A percentile compares a stretch with the other conserved stretches of the same genome.
These are phyloP conservation scores for Claviceps fusiformis DNA, from an alignment of 2,329 filamentous ascomycete species.

Conservation along the genomic window DNA sequence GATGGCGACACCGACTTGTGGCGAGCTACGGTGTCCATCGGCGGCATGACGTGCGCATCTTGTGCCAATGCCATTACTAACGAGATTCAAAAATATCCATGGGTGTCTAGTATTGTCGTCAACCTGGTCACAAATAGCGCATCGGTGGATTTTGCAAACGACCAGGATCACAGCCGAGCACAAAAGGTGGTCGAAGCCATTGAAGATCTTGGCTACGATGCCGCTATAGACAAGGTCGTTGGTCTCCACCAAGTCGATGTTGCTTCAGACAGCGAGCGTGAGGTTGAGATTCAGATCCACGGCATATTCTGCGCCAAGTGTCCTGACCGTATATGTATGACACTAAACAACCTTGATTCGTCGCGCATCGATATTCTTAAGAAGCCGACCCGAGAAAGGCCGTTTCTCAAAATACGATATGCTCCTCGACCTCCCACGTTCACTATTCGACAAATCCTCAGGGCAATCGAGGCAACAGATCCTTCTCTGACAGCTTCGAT, in stretches of 20 bases:
- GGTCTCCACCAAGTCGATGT: slow-evolving; percentile 29
- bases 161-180: slow-evolving; percentile 17
- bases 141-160: slow-evolving; percentile 35
- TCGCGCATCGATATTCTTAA: slow-evolving; percentile 37
- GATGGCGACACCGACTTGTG: slow-evolving; percentile 17
- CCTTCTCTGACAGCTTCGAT: slow-evolving; percentile 53
- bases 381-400: slow-evolving; percentile 43
- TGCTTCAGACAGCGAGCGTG: slow-evolving; percentile 26
- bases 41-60: slow-evolving; percentile 61
- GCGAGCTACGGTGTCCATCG: slow-evolving; percentile 44
- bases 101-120: slow-evolving; percentile 44
- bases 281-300: slow-evolving; percentile 51
- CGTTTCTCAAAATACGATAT: slow-evolving; percentile 60
- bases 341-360: slow-evolving; percentile 38
- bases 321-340: slow-evolving; percentile 41
- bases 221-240: slow-evolving; percentile 38
- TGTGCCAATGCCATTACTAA: slow-evolving; percentile 51
- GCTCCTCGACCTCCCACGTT: slow-evolving; percentile 51
- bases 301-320: slow-evolving; percentile 68
- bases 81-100: slow-evolving; percentile 41
- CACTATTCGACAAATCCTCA: slow-evolving; percentile 63
- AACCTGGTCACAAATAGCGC: slow-evolving; percentile 57
- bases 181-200: slow-evolving; percentile 32
- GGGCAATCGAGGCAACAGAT: slow-evolving; percentile 52
- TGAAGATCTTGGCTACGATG: slow-evolving; percentile 53